Evolutionary conservation across 2,329 filamentous ascomycete species (phyloP).

Genomic region (Phyllosticta citribraziliensis): DNA sequence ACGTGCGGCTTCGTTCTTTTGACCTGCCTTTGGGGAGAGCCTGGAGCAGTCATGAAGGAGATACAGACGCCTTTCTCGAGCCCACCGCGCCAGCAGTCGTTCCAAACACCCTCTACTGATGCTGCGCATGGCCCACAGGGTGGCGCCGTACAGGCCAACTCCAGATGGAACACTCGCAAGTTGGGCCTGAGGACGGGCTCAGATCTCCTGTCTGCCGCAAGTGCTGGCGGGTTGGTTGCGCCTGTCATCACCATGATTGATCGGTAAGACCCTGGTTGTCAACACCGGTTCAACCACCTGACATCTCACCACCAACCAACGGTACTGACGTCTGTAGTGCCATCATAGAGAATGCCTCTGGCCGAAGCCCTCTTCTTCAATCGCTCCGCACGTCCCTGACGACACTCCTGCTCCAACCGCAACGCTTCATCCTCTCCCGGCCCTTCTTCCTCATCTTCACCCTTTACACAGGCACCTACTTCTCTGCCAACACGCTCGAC

Average conservation of each 20-base stretch:
- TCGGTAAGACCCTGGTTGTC: conserved; percentile 43
- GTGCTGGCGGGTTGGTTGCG: conserved; percentile 66
- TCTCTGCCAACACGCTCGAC: conserved; percentile 80
- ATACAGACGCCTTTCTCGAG: background rate
- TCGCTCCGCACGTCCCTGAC: conserved; percentile 52
- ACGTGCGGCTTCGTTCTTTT: background rate
- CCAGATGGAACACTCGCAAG: conserved; percentile 64
- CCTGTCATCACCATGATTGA: conserved; percentile 84
- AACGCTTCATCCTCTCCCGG: conserved; percentile 51
- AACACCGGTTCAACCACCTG: background rate
- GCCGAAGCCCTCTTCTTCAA: conserved; percentile 47
- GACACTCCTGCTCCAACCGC: conserved; percentile 50
- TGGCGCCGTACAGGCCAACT: background rate
- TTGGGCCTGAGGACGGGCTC: conserved; percentile 56
- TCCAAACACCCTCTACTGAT: background rate
- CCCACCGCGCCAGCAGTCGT: background rate
- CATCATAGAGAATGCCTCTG: conserved; percentile 76
- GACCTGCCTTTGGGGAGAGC: background rate
- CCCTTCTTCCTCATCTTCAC: conserved; percentile 58
- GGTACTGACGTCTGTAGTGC: conserved; percentile 38
- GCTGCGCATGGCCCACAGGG: conserved; percentile 1
- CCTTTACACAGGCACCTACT: conserved; percentile 81
- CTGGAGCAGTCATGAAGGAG: background rate
- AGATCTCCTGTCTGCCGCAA: conserved; percentile 59
- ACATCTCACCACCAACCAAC: background rate